Evolutionary conservation across 768 basidiomycete species (phyloP), one percentile per base, ranked within the genome.

Genomic region (Naganishia antarctica): DNA sequence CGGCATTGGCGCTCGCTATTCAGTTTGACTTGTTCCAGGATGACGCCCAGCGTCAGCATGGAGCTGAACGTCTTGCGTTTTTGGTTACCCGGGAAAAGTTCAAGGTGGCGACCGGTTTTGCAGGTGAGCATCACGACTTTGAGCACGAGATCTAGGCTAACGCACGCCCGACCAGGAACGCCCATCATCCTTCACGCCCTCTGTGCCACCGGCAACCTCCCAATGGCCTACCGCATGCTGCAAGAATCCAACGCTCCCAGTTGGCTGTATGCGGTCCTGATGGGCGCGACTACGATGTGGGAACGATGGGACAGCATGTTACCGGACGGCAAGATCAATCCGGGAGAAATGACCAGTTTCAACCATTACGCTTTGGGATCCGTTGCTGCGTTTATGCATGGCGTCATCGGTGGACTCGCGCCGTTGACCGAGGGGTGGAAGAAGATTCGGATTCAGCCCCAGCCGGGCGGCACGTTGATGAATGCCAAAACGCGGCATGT

Each of bases 261-360:
- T 6, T 70, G 72, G 72, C 47, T 74, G 26, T 72, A 71, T 46
- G 62, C 68, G 3, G 70, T 69, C 7, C 31, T 47, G 25, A 67
- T 70, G 68, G 71, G 71, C 11, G 68, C 70, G 4, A 70, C 70
- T 1, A 70, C 70, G 4, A 70, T 70, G 25, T 74, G 73, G 73
- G 73, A 74, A 61, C 61, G 73, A 60, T 74, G 73, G 73, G 70
- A 74, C 47, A 68, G 65, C 41, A 68, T 71, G 58, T 48, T 71
- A 7, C 68, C 70, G 1, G 74, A 75, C 40, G 72, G 74, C 11
- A 59, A 67, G 4, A 71, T 74, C 65, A 74, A 74, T 60, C 71
- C 72, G 3, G 73, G 73, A 23, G 64, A 74, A 60, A 74, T 74
- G 73, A 74, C 73, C 12, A 68, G 66, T 1, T 74, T 74, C 66